Base-by-base conservation (phyloP, 306 rosid species). In the Acacia acuminata region DNA sequence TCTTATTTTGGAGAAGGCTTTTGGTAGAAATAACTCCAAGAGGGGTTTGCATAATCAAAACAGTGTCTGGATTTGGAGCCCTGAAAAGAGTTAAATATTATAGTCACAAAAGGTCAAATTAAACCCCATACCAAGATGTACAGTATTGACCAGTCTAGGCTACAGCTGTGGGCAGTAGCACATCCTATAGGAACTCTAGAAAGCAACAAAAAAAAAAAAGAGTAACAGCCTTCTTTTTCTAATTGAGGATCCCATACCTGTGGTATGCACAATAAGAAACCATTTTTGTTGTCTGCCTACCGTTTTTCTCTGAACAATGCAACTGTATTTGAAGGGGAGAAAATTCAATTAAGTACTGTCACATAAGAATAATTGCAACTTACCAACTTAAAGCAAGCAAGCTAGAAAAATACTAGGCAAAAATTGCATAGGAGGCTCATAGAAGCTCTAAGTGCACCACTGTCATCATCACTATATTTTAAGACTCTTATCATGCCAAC, bases 21-120 rank as follows among this genome's bases (percentile, higher is more conserved):
- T 91, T 94, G 38, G 98, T 88, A 47, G 99, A 94, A 88, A 92
- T 92, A 64, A 96, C 92, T 75, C 98, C 99, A 63, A 82, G 77
- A 66, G 98, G 97, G 84, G 97, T 92, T 86, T 96, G 99, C 90
- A 96, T 89, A 67, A 94, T 94, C 84, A 96, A 90, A 82, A 96
- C 98, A 16, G 94, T 96, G 77, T 96, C 97, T 17, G 94, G 98
- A 92, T 96, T 96, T 82, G 99, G 99, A 80, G 99, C 97, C 91
- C 99, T 96, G 89, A 84, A 90, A 76, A 40, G 72, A 73, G 55
- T 83, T 25, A 79, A 85, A 87, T 69, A 73, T 27, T 72, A 85
- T 83, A 15, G 85, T 75, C 82, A 85, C 71, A 47, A 86, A 73
- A 84, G 68, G 25, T 24, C 48, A 73, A 77, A 79, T 42, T 44